Conservation (phyloP, 192 early-diverging fungal genomes). For the Gorgonomyces haynaldii region DNA sequence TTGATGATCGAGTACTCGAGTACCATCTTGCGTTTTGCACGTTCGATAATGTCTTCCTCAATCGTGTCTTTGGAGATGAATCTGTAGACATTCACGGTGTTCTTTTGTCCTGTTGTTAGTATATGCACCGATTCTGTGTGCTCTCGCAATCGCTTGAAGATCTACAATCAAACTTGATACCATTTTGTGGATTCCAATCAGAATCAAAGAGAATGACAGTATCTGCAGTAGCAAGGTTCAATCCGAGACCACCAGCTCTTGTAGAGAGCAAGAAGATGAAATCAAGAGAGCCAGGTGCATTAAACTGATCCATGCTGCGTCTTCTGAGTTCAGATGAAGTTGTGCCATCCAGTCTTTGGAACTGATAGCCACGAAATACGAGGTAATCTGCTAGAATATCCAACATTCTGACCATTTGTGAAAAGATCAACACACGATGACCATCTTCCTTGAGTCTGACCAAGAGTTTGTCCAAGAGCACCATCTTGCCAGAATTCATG, state of each 20-base stretch:
- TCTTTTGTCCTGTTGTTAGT: conserved; percentile 63
- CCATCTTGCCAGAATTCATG: conserved; percentile 94
- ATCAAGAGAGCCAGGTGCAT: conserved; percentile 82
- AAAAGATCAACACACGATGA: conserved; percentile 96
- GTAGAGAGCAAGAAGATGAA: conserved; percentile 97
- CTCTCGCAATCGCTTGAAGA: conserved; percentile 94
- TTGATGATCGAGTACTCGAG: conserved; percentile 98
- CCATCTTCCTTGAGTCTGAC: conserved; percentile 78
- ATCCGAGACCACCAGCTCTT: conserved; percentile 90
- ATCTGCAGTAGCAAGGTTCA: conserved; percentile 93
- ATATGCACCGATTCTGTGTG: conserved; percentile 71
- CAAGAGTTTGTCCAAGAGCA: conserved; percentile 89
- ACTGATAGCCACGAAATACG: conserved; percentile 67
- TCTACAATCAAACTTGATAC: conserved; percentile 35
- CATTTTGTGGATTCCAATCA: conserved; percentile 87
- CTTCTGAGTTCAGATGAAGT: conserved; percentile 82
- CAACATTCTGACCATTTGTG: conserved; percentile 94
- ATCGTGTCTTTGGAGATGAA: conserved; percentile 95
- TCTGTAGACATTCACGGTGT: conserved; percentile 92
- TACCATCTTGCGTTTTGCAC: conserved; percentile 99
- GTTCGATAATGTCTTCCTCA: conserved; percentile 96
- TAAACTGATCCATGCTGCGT: conserved; percentile 93
- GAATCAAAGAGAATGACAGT: conserved; percentile 88
- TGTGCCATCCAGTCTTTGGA: conserved; percentile 91
- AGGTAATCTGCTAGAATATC: conserved; percentile 96